These are phyloP conservation scores for Calonectria pauciramosa DNA, from an alignment of 2,329 filamentous ascomycete species.

Conservation along the genomic window DNA sequence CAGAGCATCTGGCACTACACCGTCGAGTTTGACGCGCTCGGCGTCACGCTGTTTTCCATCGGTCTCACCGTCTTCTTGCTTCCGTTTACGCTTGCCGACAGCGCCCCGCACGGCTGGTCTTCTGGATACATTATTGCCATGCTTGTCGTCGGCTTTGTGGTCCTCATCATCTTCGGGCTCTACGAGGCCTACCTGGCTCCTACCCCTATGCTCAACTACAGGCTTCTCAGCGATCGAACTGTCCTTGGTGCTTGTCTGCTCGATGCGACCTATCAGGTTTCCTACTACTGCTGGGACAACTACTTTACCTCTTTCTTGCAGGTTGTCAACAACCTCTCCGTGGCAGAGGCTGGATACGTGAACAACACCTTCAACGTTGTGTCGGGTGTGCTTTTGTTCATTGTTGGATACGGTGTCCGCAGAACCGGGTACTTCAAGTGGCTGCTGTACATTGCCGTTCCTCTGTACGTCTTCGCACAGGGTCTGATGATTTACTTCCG, in stretches of 20 bases:
- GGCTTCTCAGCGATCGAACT: conserved; percentile 62
- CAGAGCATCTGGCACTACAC: conserved; percentile 56
- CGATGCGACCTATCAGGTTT: conserved; percentile 55
- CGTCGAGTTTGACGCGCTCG: conserved; percentile 51
- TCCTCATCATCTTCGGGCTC: conserved; percentile 63
- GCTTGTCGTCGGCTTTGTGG: conserved; percentile 69
- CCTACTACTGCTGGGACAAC: conserved; percentile 61
- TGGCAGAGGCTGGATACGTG: conserved; percentile 64
- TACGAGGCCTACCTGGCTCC: conserved; percentile 70
- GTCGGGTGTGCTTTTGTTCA: conserved; percentile 59
- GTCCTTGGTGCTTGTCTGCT: conserved; percentile 63
- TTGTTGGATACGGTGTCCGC: conserved; percentile 63
- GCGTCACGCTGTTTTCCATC: conserved; percentile 65
- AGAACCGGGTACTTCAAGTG: conserved; percentile 67
- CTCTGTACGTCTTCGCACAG: conserved; percentile 66
- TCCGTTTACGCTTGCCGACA: conserved; percentile 67
- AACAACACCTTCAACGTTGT: conserved; percentile 63
- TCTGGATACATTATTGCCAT: conserved; percentile 67
- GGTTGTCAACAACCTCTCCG: conserved; percentile 62
- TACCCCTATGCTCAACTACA: conserved; percentile 68
- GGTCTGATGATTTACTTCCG: conserved; percentile 56
- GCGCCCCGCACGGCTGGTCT: conserved; percentile 59
- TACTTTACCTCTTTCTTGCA: conserved; percentile 67
- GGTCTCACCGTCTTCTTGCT: conserved; percentile 68
- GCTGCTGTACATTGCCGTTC: conserved; percentile 62